Evolutionary conservation across 164 flowering plant species (phyloP).

Genomic region (Tetrastigma voinierianum): DNA sequence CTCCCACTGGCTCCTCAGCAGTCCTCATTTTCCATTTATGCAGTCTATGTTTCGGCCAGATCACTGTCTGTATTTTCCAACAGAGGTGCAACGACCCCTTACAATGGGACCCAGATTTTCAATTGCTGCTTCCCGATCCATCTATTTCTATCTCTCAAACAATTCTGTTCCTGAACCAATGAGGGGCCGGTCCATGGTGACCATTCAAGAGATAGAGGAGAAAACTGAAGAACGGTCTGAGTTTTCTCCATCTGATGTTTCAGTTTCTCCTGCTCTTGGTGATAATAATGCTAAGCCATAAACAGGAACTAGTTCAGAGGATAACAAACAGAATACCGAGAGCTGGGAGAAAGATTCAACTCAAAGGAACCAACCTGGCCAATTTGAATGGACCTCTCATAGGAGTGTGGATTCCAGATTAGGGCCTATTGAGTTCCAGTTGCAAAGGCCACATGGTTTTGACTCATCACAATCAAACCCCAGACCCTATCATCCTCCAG

Average conservation of each 20-base stretch:
- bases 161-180: slow-evolving; percentile 13
- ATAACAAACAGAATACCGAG: slow-evolving; percentile 23
- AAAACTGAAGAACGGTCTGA: slow-evolving; percentile 25
- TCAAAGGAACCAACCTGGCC: slow-evolving; percentile 14
- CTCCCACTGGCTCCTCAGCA: slow-evolving; percentile 25
- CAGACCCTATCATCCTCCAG: slow-evolving; percentile 16
- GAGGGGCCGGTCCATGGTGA: slow-evolving; percentile 33
- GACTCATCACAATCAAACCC: slow-evolving; percentile 16
- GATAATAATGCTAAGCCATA: slow-evolving; percentile 6
- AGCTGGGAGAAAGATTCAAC: slow-evolving; percentile 16
- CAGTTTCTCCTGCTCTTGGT: slow-evolving; percentile 13
- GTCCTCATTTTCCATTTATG: slow-evolving; percentile 43
- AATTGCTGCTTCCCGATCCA: slow-evolving; percentile 21
- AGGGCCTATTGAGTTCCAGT: slow-evolving; percentile 7
- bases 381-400: slow-evolving; percentile 1
- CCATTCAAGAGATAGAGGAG: slow-evolving; percentile 57
- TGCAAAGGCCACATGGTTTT: slow-evolving; percentile 11
- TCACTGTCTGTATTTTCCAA: slow-evolving; percentile 27
- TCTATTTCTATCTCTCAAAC: slow-evolving; percentile 32
- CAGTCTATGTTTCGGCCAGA: slow-evolving; percentile 37
- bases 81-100: slow-evolving; percentile 26
- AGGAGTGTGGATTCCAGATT: slow-evolving; percentile 9
- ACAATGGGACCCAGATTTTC: slow-evolving; percentile 22
- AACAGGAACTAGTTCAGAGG: slow-evolving; percentile 13
- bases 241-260: slow-evolving; percentile 17